Conservation (phyloP, 1,284 basidiomycete genomes). For the Malassezia obtusa region DNA sequence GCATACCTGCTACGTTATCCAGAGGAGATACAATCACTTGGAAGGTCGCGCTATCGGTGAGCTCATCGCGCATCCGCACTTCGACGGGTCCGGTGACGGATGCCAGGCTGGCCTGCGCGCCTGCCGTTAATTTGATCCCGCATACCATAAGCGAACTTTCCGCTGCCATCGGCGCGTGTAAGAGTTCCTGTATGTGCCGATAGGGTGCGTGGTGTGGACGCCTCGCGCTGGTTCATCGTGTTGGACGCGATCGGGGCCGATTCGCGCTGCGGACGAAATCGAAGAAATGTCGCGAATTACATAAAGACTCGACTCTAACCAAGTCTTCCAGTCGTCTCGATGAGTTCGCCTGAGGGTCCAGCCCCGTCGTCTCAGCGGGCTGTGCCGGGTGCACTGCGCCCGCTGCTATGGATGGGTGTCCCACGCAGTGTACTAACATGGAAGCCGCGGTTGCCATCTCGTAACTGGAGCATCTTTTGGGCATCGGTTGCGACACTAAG, state of each 20-base stretch:
- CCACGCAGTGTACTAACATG: conserved; percentile 50
- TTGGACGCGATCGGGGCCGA: neutral
- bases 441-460: conserved; percentile 61
- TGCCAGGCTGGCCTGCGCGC: conserved; percentile 42
- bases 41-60: conserved; percentile 52
- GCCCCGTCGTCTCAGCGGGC: neutral
- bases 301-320: neutral
- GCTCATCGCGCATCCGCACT: conserved; percentile 53
- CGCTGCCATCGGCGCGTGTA: conserved; percentile 30
- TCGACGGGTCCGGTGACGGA: conserved; percentile 53
- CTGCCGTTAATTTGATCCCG: conserved; percentile 29
- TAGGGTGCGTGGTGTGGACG: conserved; percentile 20
- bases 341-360: neutral
- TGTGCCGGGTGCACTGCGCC: conserved; percentile 24
- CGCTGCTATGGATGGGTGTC: conserved; percentile 51
- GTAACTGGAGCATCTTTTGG: conserved; percentile 88
- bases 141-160: conserved; percentile 29
- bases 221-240: conserved; percentile 13
- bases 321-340: neutral
- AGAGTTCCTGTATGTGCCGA: conserved; percentile 17
- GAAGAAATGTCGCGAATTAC: neutral
- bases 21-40: conserved; percentile 53
- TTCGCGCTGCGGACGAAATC: neutral
- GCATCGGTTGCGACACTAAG: conserved; percentile 62
- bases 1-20: conserved; percentile 50